Evolutionary conservation across 306 rosid genomes (phyloP), one percentile per base, ranked within the genome.

Genomic region (Acacia melanoxylon): DNA sequence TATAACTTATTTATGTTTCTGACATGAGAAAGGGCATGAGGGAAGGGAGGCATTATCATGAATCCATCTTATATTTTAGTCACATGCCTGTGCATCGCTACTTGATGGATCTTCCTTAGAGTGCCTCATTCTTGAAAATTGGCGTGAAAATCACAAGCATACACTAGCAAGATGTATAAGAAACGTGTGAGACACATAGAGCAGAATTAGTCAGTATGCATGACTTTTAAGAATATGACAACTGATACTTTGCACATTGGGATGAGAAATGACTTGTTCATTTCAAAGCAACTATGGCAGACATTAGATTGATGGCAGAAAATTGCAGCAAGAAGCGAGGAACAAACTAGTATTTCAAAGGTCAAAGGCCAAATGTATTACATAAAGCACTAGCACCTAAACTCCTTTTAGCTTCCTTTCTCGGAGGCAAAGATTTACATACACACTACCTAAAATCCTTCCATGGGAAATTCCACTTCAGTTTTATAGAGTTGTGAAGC

Each of bases 41-140:
- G 77, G 42, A 40, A 56, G 69, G 20, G 31, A 78, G 42, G 81
- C 74, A 84, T 63, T 74, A 52, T 59, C 68, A 16, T 1, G 68
- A 24, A 78, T 77, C 84, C 75, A 78, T 41, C 66, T 52, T 54
- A 49, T 68, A 70, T 33, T 40, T 37, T 58, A 62, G 81, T 59
- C 63, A 56, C 44, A 27, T 61, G 90, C 98, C 87, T 89, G 89
- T 52, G 84, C 62, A 78, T 78, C 83, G 81, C 73, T 89, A 75
- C 88, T 87, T 41, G 91, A 84, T 25, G 89, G 33, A 69, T 93
- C 93, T 82, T 91, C 98, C 89, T 84, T 90, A 71, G 83, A 29
- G 73, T 56, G 84, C 84, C 85, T 82, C 98, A 95, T 95, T 83
- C 83, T 86, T 77, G 83, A 82, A 80, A 81, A 86, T 62, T 77